Conservation (phyloP, 805 yeast species). For the Candida succiphila region DNA sequence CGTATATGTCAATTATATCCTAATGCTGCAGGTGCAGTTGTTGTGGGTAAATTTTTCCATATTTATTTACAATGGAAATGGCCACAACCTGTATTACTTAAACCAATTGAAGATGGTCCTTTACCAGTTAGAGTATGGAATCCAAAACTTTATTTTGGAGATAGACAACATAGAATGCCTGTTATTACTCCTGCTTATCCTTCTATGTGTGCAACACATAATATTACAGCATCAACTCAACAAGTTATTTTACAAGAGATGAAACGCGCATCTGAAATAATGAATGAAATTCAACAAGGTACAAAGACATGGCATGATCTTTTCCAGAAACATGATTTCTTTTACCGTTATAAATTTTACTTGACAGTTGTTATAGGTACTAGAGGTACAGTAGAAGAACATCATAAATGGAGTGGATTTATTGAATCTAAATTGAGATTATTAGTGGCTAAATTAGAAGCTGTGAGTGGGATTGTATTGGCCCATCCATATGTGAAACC, state of each 20-base stretch:
- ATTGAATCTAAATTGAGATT: conserved; percentile 82
- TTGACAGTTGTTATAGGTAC: conserved; percentile 76
- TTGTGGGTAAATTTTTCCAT: conserved; percentile 81
- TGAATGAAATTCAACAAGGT: conserved; percentile 58
- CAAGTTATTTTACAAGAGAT: conserved; percentile 73
- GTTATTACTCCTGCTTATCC: conserved; percentile 98
- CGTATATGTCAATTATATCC: conserved; percentile 95
- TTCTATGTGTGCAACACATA: conserved; percentile 98
- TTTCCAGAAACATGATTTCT: conserved; percentile 73
- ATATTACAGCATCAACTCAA: conserved; percentile 83
- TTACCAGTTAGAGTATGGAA: conserved; percentile 95
- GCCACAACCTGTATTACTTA: conserved; percentile 96
- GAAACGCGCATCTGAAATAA: conserved; percentile 60
- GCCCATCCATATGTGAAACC: conserved; percentile 90
- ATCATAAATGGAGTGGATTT: conserved; percentile 84
- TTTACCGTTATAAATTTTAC: conserved; percentile 77
- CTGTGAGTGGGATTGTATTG: conserved; percentile 58
- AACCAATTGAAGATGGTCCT: conserved; percentile 95
- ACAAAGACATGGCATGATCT: conserved; percentile 65
- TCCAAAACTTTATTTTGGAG: conserved; percentile 82
- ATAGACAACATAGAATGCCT: conserved; percentile 90
- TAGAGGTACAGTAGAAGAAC: conserved; percentile 66
- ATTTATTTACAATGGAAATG: conserved; percentile 88
- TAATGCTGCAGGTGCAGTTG: conserved; percentile 87
- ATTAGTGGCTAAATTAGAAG: conserved; percentile 76